Evolutionary conservation across 2,329 filamentous ascomycete genomes (phyloP).

Genomic region (Penicillium sp.): DNA sequence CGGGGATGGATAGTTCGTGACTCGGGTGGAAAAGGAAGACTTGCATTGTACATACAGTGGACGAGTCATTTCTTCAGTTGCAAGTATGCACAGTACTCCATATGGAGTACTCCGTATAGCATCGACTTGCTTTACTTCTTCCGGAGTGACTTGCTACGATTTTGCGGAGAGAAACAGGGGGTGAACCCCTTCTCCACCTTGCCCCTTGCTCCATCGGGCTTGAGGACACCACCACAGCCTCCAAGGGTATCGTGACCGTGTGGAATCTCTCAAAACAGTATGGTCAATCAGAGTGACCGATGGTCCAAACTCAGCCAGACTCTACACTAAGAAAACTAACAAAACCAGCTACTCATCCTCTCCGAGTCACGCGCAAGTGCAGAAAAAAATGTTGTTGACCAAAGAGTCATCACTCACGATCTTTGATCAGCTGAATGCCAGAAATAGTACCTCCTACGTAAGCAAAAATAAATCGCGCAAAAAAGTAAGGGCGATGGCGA

Average conservation of each 20-base stretch:
- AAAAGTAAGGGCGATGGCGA: conserved; percentile 12
- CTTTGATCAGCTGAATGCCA: conserved; percentile 19
- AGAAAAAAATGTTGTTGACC: conserved; percentile 1
- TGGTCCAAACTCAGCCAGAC: conserved; percentile 12
- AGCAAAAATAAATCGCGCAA: conserved; percentile 29
- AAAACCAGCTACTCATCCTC: background rate
- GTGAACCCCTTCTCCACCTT: conserved; percentile 21
- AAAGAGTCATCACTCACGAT: background rate
- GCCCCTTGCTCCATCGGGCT: conserved; percentile 20
- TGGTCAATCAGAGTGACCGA: background rate
- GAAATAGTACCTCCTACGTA: conserved; percentile 17
- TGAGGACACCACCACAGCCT: conserved; percentile 13
- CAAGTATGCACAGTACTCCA: background rate
- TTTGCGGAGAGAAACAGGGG: conserved; percentile 20
- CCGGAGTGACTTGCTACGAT: conserved; percentile 4
- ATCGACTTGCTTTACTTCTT: background rate
- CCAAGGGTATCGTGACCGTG: conserved; percentile 5
- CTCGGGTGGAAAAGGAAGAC: background rate
- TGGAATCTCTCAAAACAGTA: background rate
- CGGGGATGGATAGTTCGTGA: background rate
- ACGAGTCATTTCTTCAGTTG: background rate
- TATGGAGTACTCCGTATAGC: too few relatives aligned
- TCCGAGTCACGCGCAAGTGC: conserved; percentile 21
- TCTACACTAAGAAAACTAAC: background rate
- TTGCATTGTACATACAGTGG: background rate